Conservation (phyloP, 208 protist genomes). For the Lotmaria passim region DNA sequence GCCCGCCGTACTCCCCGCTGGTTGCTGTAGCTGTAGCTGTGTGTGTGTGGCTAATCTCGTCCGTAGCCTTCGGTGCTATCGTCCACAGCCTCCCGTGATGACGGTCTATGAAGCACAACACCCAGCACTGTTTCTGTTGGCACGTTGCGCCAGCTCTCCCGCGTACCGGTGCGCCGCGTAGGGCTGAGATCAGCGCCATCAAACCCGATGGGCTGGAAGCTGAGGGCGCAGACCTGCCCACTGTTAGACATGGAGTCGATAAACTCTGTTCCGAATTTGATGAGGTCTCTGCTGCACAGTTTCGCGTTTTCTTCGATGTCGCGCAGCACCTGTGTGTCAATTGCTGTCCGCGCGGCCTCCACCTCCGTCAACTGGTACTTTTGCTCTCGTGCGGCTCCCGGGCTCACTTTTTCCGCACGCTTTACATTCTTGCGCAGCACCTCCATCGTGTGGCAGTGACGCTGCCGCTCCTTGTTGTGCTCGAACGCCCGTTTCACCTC, state of each 20-base stretch:
- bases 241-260: not conserved
- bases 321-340: not conserved
- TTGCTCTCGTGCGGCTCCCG: not conserved
- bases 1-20: not conserved
- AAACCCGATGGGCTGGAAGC: constrained; percentile 12
- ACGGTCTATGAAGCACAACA: not conserved
- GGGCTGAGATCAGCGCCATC: not conserved
- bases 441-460: not conserved
- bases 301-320: not conserved
- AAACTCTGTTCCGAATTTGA: not conserved
- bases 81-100: not conserved
- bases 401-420: not conserved
- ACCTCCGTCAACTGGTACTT: not conserved
- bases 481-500: not conserved
- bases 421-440: not conserved
- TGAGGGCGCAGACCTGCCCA: constrained; percentile 7
- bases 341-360: not conserved
- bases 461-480: not conserved
- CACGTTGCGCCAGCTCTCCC: not conserved
- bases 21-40: constrained; percentile 10
- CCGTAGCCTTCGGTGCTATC: not conserved
- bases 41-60: not conserved
- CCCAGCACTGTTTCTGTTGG: not conserved
- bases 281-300: constrained; percentile 3
- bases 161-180: too few species aligned